A percentile compares a stretch with the other conserved stretches of the same genome.
Conservation (phyloP, 1,284 basidiomycete species). For the Cryptococcus wingfieldii region DNA sequence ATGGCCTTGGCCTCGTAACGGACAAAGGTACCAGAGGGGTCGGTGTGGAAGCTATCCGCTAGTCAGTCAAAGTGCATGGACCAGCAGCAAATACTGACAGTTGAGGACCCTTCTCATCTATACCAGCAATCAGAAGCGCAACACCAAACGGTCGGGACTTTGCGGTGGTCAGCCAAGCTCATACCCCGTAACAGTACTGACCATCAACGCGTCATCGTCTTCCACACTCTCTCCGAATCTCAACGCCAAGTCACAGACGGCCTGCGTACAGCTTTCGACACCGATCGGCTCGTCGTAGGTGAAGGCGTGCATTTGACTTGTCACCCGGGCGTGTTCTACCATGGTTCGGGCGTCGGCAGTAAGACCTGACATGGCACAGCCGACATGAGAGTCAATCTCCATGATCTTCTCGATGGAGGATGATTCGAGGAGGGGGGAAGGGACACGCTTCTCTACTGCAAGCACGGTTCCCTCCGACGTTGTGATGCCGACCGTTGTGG, state of each 20-base stretch:
- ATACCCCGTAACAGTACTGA: conserved; percentile 35
- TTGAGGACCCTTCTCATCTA: conserved; percentile 94
- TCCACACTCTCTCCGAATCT: conserved; percentile 98
- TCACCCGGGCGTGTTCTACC: conserved; percentile 99
- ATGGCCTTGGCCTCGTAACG: conserved; percentile 98
- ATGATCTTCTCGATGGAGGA: conserved; percentile 99
- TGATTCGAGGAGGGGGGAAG: conserved; percentile 91
- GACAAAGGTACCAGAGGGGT: conserved; percentile 98
- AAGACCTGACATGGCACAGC: conserved; percentile 96
- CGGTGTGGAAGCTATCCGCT: conserved; percentile 77
- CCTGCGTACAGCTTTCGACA: conserved; percentile 95
- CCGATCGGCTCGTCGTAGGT: conserved; percentile 97
- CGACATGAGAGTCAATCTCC: conserved; percentile 96
- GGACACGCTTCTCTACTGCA: conserved; percentile 97
- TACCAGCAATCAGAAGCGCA: conserved; percentile 90
- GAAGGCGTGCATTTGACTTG: conserved; percentile 91
- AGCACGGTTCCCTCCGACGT: conserved; percentile 86
- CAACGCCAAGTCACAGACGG: conserved; percentile 94
- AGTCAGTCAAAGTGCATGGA: background rate
- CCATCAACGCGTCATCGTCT: conserved; percentile 97
- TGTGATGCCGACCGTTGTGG: conserved; percentile 90
- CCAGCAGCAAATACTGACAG: conserved; percentile 56
- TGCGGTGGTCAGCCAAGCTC: background rate
- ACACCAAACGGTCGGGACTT: conserved; percentile 97
- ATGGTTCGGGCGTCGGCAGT: conserved; percentile 98